Evolutionary conservation across 495 filamentous ascomycete species (phyloP).

Genomic region (Penicillium manginii): DNA sequence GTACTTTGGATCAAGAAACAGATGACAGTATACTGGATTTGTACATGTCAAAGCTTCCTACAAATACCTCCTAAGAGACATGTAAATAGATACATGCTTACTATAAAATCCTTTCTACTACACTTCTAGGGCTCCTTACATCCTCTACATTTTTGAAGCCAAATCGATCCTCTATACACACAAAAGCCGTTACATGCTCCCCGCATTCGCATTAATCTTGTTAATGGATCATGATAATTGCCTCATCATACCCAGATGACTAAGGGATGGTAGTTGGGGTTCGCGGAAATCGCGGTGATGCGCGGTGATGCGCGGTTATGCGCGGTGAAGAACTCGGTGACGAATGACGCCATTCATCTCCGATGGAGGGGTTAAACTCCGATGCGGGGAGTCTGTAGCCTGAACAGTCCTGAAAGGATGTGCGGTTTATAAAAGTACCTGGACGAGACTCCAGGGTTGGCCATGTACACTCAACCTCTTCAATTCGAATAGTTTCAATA

Average conservation of each 20-base stretch:
- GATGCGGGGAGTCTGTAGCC: neutral
- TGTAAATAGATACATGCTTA: no score
- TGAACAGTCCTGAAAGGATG: neutral
- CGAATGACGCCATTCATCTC: neutral
- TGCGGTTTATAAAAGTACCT: neutral
- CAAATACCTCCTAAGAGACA: neutral
- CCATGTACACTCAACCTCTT: neutral
- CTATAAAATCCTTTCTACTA: no score
- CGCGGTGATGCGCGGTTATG: conserved; percentile 1
- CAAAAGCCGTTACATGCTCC: neutral
- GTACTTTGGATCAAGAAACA: conserved; percentile 12
- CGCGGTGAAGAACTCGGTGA: no score
- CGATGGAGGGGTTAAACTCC: neutral
- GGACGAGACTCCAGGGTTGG: neutral
- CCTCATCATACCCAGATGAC: neutral
- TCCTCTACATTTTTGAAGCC: no score
- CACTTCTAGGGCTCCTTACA: no score
- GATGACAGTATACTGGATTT: neutral
- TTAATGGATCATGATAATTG: neutral
- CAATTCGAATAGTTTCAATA: neutral
- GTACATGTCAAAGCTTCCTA: neutral
- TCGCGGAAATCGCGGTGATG: conserved; percentile 14
- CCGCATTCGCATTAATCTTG: neutral
- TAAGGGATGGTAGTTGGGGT: neutral
- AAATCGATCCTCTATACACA: neutral